Conservation (phyloP, 768 basidiomycete genomes). For the Stropharia rugosoannulata region DNA sequence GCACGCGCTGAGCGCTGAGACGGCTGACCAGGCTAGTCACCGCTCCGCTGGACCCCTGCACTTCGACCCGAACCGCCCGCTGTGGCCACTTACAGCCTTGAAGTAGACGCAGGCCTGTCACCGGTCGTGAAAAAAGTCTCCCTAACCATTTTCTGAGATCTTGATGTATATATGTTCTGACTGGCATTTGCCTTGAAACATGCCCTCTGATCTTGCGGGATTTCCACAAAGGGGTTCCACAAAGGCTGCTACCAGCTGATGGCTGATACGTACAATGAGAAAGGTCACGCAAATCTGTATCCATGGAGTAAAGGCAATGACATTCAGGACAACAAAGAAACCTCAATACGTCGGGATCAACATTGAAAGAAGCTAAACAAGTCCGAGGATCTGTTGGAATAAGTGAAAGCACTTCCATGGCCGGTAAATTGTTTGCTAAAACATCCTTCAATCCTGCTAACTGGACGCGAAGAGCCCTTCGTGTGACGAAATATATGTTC, state of each 20-base stretch:
- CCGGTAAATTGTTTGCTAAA: slow-evolving; percentile 2
- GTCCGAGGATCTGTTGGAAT: slow-evolving; percentile 24
- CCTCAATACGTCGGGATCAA: slow-evolving; percentile 20
- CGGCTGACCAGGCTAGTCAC: too few relatives aligned
- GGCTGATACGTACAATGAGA: slow-evolving; percentile 6
- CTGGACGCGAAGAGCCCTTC: slow-evolving; percentile 15
- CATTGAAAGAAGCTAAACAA: slow-evolving; percentile 7
- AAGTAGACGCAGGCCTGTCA: too few relatives aligned
- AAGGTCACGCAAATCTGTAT: slow-evolving; percentile 2
- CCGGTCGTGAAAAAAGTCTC: neutral
- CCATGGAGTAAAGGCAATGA: slow-evolving; percentile 17
- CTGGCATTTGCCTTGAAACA: neutral
- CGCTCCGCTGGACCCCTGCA: too few relatives aligned
- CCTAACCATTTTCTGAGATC: neutral
- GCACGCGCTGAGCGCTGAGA: too few relatives aligned
- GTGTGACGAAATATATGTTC: slow-evolving; percentile 20
- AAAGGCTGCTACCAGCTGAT: slow-evolving; percentile 11
- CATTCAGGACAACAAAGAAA: slow-evolving; percentile 25
- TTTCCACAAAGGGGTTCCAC: slow-evolving; percentile 20
- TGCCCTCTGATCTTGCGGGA: neutral
- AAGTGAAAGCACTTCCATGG: neutral
- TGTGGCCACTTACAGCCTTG: too few relatives aligned
- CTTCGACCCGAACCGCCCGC: too few relatives aligned
- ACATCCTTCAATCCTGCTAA: slow-evolving; percentile 18
- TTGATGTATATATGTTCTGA: neutral